These are phyloP conservation scores for Alternaria ethzedia DNA, from an alignment of 2,329 filamentous ascomycete species.

Conservation along the genomic window DNA sequence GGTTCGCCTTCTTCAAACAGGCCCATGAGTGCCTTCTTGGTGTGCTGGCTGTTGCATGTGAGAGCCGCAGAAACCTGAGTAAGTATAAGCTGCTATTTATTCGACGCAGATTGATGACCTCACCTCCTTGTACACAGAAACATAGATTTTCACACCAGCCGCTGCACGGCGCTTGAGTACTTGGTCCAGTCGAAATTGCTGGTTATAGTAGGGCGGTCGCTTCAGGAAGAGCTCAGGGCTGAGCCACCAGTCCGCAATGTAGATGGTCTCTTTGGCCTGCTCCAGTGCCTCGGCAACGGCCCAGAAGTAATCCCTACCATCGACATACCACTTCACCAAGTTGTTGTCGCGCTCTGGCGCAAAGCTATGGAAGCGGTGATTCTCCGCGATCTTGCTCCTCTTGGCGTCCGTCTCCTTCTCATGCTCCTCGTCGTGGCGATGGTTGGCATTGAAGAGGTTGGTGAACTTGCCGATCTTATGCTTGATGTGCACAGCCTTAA, in stretches of 20 bases:
- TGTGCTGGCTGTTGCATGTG: slow-evolving; percentile 92
- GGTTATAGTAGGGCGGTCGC: slow-evolving; percentile 79
- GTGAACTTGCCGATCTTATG: slow-evolving; percentile 68
- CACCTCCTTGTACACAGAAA: slow-evolving; percentile 89
- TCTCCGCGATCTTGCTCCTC: slow-evolving; percentile 71
- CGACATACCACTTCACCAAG: slow-evolving; percentile 94
- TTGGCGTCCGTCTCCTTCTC: slow-evolving; percentile 85
- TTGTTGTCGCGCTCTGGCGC: slow-evolving; percentile 88
- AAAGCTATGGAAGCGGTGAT: slow-evolving; percentile 86
- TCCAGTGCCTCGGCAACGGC: slow-evolving; percentile 91
- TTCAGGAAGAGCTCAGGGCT: slow-evolving; percentile 87
- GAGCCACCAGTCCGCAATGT: slow-evolving; percentile 97
- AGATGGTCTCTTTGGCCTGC: slow-evolving; percentile 88
- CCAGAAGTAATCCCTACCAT: slow-evolving; percentile 93
- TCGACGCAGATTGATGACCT: background rate
- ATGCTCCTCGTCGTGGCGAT: slow-evolving; percentile 92
- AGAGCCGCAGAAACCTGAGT: slow-evolving; percentile 56
- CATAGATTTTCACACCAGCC: slow-evolving; percentile 90
- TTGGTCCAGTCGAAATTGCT: slow-evolving; percentile 86
- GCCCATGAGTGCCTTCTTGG: slow-evolving; percentile 82
- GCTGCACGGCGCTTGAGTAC: slow-evolving; percentile 88
- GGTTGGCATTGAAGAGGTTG: slow-evolving; percentile 80
- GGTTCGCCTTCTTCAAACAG: slow-evolving; percentile 82
- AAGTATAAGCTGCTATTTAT: slow-evolving; percentile 6
- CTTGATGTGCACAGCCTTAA: slow-evolving; percentile 65